phyloP scores from a whole-genome alignment of 306 rosid genomes.

The Alnus glutinosa region DNA sequence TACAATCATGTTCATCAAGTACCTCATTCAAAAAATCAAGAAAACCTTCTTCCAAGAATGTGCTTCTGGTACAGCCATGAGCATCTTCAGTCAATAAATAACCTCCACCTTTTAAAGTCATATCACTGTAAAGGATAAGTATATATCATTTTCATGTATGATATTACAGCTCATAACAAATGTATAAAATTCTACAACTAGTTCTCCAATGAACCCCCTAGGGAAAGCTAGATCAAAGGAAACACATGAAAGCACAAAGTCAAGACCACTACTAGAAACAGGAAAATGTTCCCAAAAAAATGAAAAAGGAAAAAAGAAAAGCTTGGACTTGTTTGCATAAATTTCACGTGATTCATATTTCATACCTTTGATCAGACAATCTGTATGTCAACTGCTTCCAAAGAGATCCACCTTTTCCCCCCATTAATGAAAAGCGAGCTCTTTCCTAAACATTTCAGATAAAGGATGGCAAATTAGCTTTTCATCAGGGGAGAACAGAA shows the following conservation, averaged over 20 bases:
- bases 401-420: slow-evolving; percentile 88
- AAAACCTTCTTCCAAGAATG: slow-evolving; percentile 77
- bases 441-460: slow-evolving; percentile 56
- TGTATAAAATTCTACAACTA: neutral
- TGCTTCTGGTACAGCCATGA: slow-evolving; percentile 51
- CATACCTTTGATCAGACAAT: slow-evolving; percentile 77
- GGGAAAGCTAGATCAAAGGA: neutral
- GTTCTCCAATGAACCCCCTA: neutral
- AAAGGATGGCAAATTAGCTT: slow-evolving; percentile 4
- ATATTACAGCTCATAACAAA: neutral
- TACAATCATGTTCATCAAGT: slow-evolving; percentile 23
- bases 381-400: slow-evolving; percentile 87
- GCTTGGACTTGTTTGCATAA: neutral
- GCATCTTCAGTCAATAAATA: slow-evolving; percentile 71
- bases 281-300: neutral
- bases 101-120: slow-evolving; percentile 60
- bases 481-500: neutral
- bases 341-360: slow-evolving; percentile 18
- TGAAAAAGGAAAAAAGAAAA: neutral
- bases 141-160: slow-evolving; percentile 10
- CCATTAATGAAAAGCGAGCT: slow-evolving; percentile 97
- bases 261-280: neutral
- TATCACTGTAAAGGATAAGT: slow-evolving; percentile 50
- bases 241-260: neutral
- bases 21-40: slow-evolving; percentile 85